Percentiles rank a stretch among this genome's conserved stretches.
Conservation (phyloP, 2,329 filamentous ascomycete genomes). For the Chrysosporium queenslandicum region DNA sequence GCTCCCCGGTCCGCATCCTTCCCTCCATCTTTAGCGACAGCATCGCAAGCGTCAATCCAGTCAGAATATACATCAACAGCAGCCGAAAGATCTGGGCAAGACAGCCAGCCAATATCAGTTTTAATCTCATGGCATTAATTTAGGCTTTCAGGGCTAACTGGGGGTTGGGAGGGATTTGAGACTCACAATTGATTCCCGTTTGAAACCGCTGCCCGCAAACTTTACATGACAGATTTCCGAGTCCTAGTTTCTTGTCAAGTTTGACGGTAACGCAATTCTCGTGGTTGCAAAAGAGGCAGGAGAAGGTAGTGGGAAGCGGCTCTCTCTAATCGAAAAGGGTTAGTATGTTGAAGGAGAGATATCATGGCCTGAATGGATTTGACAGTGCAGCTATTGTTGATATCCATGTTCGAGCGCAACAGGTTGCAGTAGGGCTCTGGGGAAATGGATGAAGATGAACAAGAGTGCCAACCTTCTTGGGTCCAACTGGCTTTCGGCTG, state of each 20-base stretch:
- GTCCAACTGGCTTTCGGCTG: slow-evolving; percentile 66
- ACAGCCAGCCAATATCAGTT: not conserved
- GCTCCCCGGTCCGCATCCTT: slow-evolving; percentile 18
- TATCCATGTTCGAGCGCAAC: not conserved
- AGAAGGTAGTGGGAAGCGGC: slow-evolving; percentile 62
- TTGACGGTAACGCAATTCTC: slow-evolving; percentile 86
- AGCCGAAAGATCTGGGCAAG: slow-evolving; percentile 63
- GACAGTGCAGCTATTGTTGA: not conserved
- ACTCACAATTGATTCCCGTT: slow-evolving; percentile 76
- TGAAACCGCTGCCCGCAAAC: slow-evolving; percentile 91
- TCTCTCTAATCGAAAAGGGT: slow-evolving; percentile 29
- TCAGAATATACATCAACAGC: slow-evolving; percentile 94
- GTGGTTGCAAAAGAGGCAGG: slow-evolving; percentile 97
- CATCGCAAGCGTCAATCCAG: slow-evolving; percentile 91
- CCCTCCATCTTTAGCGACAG: slow-evolving; percentile 52
- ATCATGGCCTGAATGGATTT: not conserved
- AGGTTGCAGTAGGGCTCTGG: not conserved
- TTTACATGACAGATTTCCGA: slow-evolving; percentile 80
- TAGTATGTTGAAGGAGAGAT: not conserved
- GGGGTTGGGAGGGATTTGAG: too few species aligned
- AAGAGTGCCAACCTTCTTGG: slow-evolving; percentile 87
- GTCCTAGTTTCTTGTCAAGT: slow-evolving; percentile 82
- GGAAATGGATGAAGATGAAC: not conserved
- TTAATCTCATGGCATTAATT: too few species aligned
- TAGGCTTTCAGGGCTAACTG: too few species aligned